These are phyloP conservation scores for Sequoiadendron giganteum DNA, from an alignment of 75 land plant genomes.

Conservation along the genomic window DNA sequence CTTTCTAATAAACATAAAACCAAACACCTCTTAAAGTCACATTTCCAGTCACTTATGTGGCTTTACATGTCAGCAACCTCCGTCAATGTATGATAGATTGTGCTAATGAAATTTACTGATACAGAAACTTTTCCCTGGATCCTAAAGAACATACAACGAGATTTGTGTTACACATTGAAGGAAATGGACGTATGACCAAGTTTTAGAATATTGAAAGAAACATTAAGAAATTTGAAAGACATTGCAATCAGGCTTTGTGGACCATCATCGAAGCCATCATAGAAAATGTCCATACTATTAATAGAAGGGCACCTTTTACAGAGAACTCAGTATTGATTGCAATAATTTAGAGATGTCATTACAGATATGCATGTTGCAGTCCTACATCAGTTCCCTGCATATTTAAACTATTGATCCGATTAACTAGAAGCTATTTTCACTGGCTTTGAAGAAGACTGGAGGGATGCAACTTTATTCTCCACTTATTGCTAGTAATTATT, in stretches of 20 bases:
- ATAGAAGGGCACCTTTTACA: neutral
- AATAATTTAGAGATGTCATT: neutral
- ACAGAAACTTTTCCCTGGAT: neutral
- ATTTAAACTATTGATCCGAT: neutral
- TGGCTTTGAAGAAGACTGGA: neutral
- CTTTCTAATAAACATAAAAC: neutral
- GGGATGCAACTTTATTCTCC: neutral
- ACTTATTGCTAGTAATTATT: neutral
- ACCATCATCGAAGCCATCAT: neutral
- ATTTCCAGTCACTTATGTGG: neutral
- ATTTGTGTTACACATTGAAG: neutral
- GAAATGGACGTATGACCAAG: neutral
- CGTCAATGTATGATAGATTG: neutral
- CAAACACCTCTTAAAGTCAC: neutral
- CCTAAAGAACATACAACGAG: neutral
- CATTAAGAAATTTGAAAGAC: neutral
- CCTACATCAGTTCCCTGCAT: neutral
- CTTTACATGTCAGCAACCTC: neutral
- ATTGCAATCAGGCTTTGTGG: neutral
- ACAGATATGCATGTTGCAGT: neutral
- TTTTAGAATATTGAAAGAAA: neutral
- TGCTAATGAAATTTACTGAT: too few species aligned
- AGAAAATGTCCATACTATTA: neutral
- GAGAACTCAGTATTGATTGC: neutral
- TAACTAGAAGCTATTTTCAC: neutral